Percentiles rank a stretch among this genome's conserved stretches.
These are phyloP conservation scores for Allantophomopsis cytisporea DNA, from an alignment of 2,329 filamentous ascomycete genomes.

Conservation along the genomic window DNA sequence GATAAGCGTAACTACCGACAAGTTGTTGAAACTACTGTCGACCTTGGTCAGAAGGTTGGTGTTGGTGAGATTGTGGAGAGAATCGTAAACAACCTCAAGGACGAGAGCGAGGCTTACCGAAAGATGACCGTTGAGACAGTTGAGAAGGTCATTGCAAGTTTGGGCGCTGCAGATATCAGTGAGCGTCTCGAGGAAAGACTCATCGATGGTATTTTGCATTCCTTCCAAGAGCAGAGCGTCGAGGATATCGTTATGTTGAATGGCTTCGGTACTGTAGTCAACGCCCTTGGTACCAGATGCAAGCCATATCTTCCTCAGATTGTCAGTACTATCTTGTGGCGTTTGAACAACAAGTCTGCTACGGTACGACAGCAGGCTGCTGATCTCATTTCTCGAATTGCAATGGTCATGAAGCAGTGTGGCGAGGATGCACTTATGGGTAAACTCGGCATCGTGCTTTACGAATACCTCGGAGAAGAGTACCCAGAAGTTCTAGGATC, in stretches of 20 bases:
- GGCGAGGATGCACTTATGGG: constrained; percentile 93
- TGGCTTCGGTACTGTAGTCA: constrained; percentile 94
- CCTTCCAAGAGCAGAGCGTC: constrained; percentile 96
- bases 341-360: constrained; percentile 94
- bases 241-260: constrained; percentile 95
- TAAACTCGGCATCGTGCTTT: constrained; percentile 86
- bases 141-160: constrained; percentile 86
- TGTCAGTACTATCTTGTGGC: constrained; percentile 89
- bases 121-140: constrained; percentile 99
- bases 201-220: constrained; percentile 87
- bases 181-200: constrained; percentile 86
- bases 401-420: constrained; percentile 98
- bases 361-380: constrained; percentile 95
- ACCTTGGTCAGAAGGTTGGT: constrained; percentile 95
- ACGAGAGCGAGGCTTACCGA: constrained; percentile 93
- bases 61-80: constrained; percentile 89
- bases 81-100: constrained; percentile 90
- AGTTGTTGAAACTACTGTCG: constrained; percentile 95
- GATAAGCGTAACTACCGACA: constrained; percentile 97
- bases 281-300: constrained; percentile 82
- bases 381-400: constrained; percentile 90
- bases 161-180: constrained; percentile 88
- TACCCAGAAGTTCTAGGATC: constrained; percentile 96
- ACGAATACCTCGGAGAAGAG: constrained; percentile 97
- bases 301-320: constrained; percentile 97